Evolutionary conservation across 208 protist genomes (phyloP).

Genomic region (Trypanosoma boissoni): DNA sequence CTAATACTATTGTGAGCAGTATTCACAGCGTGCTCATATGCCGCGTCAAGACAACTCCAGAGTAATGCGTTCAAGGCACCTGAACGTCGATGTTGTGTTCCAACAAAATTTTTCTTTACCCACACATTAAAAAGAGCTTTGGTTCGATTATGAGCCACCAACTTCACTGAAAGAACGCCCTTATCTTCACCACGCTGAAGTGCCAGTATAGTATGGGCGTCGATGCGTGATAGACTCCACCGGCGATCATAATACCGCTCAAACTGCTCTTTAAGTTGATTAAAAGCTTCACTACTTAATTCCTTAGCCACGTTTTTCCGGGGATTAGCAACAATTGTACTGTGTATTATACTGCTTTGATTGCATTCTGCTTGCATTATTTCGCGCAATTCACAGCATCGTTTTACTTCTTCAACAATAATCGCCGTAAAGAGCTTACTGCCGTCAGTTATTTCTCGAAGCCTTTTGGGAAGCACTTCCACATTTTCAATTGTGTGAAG

Average conservation of each 20-base stretch:
- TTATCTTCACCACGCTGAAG: conserved; percentile 65
- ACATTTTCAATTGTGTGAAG: conserved; percentile 35
- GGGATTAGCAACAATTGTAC: conserved; percentile 39
- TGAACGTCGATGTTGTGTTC: conserved; percentile 12
- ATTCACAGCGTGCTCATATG: conserved; percentile 46
- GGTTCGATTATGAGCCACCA: conserved; percentile 23
- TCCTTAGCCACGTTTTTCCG: conserved; percentile 75
- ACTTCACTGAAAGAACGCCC: conserved; percentile 63
- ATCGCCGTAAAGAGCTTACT: conserved; percentile 53
- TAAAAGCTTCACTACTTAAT: conserved; percentile 46
- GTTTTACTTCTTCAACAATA: conserved; percentile 63
- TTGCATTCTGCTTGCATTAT: conserved; percentile 38
- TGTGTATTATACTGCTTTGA: conserved; percentile 32
- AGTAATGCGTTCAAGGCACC: no score
- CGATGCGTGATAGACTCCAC: conserved; percentile 40
- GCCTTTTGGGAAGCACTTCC: conserved; percentile 19
- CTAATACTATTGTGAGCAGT: conserved; percentile 39
- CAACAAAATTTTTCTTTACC: conserved; percentile 29
- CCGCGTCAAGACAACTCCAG: conserved; percentile 26
- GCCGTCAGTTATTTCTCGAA: conserved; percentile 40
- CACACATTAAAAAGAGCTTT: conserved; percentile 39
- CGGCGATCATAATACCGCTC: conserved; percentile 50
- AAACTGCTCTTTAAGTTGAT: conserved; percentile 57
- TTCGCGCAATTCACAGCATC: conserved; percentile 40
- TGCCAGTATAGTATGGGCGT: conserved; percentile 59